Percentiles rank a stretch among this genome's conserved stretches.
These are phyloP conservation scores for Eucalyptus albens DNA, from an alignment of 345 rosid species.

Conservation along the genomic window DNA sequence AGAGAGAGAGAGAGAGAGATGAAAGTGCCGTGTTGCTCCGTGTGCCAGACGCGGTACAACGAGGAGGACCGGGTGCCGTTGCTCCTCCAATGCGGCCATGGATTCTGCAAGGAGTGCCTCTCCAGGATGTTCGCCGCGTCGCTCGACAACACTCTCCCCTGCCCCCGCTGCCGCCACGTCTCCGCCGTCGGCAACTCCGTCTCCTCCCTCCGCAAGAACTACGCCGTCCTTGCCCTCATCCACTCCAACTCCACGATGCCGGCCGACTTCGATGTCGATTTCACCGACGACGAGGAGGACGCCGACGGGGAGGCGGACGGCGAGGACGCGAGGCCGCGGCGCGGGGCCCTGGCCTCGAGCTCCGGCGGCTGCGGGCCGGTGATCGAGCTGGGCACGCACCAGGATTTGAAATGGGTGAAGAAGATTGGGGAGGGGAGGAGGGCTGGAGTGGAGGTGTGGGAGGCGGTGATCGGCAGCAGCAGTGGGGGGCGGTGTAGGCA, in stretches of 20 bases:
- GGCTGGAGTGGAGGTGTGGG: constrained; percentile 75
- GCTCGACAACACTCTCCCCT: constrained; percentile 56
- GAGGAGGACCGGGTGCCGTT: constrained; percentile 87
- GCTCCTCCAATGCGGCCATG: constrained; percentile 90
- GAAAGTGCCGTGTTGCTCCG: constrained; percentile 85
- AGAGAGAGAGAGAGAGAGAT: not conserved
- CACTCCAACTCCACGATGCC: constrained; percentile 20
- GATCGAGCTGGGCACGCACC: constrained; percentile 71
- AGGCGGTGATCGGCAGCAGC: constrained; percentile 36
- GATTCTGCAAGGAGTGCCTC: constrained; percentile 86
- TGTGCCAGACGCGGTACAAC: constrained; percentile 88
- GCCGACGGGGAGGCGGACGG: constrained; percentile 4
- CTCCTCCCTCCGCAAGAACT: constrained; percentile 75
- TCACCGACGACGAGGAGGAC: constrained; percentile 30
- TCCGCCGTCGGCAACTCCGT: constrained; percentile 93
- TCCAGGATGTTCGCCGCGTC: constrained; percentile 87
- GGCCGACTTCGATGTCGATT: constrained; percentile 54
- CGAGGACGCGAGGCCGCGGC: constrained; percentile 15
- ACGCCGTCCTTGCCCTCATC: constrained; percentile 66
- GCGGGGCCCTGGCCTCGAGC: constrained; percentile 49
- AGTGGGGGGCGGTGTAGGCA: constrained; percentile 47
- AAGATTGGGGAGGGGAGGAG: constrained; percentile 58
- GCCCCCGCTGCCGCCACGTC: constrained; percentile 92
- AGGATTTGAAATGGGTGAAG: constrained; percentile 48
- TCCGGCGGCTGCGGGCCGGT: constrained; percentile 54